Evolutionary conservation across 495 filamentous ascomycete genomes (phyloP).

Genomic region (Neurospora sp.): DNA sequence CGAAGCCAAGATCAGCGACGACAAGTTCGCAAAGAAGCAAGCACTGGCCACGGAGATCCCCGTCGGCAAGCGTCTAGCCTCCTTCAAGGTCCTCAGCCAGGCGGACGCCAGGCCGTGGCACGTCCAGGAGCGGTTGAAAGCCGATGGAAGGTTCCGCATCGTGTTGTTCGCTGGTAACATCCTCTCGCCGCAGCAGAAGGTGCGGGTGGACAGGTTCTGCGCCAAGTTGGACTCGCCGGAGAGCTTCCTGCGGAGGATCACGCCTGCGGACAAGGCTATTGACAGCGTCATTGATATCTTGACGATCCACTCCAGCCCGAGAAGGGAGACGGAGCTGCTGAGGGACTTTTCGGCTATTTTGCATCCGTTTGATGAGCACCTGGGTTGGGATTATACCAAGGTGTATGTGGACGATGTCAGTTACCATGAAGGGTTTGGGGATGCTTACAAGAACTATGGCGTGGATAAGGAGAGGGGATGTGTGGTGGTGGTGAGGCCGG

Average conservation of each 20-base stretch:
- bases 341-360: constrained; percentile 47
- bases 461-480: constrained; percentile 50
- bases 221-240: constrained; percentile 22
- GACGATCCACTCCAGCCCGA: constrained; percentile 45
- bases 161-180: constrained; percentile 58
- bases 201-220: constrained; percentile 37
- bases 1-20: constrained; percentile 1
- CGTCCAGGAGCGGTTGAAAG: constrained; percentile 31
- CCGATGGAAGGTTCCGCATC: constrained; percentile 55
- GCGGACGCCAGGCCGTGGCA: constrained; percentile 50
- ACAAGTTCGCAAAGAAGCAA: constrained; percentile 16
- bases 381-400: constrained; percentile 56
- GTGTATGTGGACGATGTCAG: constrained; percentile 54
- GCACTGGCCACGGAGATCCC: constrained; percentile 10
- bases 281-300: constrained; percentile 47
- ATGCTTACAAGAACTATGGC: constrained; percentile 54
- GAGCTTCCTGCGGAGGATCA: constrained; percentile 33
- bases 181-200: constrained; percentile 26
- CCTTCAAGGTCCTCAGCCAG: constrained; percentile 49
- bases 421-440: constrained; percentile 49
- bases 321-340: constrained; percentile 41
- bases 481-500: constrained; percentile 45
- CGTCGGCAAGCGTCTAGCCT: constrained; percentile 46
- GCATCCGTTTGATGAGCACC: constrained; percentile 45
- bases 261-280: constrained; percentile 27